Base-by-base conservation (phyloP, 306 rosid species). In the Abrus pulchellus region DNA sequence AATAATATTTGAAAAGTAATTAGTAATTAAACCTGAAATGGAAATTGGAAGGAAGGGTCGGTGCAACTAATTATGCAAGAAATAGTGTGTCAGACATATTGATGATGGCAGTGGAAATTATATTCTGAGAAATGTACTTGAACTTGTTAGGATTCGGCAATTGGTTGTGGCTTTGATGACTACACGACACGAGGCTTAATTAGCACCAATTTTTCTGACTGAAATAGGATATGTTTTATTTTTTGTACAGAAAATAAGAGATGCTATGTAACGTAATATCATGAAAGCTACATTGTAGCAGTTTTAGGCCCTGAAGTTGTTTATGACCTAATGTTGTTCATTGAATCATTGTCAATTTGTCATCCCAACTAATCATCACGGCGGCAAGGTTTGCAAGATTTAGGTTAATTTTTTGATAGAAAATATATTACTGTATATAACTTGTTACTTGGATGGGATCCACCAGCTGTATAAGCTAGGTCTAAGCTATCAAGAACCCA, bases 221-320 rank as follows among this genome's bases (percentile, higher is more conserved):
- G 45, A 53, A 52, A 52, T 13, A 47, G 20, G 20, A 20, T 20
- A 20, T 20, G 20, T 20, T 20, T 20, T 20, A 0, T 0, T 20
- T 20, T 20, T 20, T 20, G 20, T 20, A 20, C 20, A 20, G 20
- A 20, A 20, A 4, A 36, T 36, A 2, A 49, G 47, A 62, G 47
- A 72, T 72, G 49, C 47, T 52, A 53, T 38, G 41, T 54, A 13
- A 47, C 52, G 11, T 69, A 33, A n/a, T 69, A 38, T 71, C n/a
- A 48, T 79, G n/a, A 68, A 57, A 47, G 43, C 77, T 59, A 47
- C 43, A 66, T 57, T 79, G 49, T 52, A 3, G 52, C 59, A 82
- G 72, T 20, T 50, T 52, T 61, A 68, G 78, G 73, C 60, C 68
- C 30, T 14, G 72, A 68, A 68, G 77, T 56, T 69, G 60, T 57